Conservation (phyloP, 371 early-diverging fungal species). For the Mortierella sp. region DNA sequence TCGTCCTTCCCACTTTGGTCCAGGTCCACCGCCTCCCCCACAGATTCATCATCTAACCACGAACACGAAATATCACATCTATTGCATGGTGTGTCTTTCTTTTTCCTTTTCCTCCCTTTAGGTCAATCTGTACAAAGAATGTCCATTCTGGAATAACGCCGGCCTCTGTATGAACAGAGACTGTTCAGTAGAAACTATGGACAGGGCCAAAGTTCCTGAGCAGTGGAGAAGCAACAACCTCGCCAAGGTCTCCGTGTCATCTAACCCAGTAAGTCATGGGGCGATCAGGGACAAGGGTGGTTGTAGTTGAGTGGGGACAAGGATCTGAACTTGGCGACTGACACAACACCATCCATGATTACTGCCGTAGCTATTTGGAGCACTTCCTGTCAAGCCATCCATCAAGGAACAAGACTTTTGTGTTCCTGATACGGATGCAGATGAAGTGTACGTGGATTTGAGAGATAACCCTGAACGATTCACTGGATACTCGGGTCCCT, state of each 20-base stretch:
- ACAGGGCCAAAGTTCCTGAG: slow-evolving; percentile 67
- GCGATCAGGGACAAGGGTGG: neutral
- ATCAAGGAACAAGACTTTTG: slow-evolving; percentile 55
- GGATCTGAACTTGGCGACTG: too few species aligned
- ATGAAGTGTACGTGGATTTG: slow-evolving; percentile 90
- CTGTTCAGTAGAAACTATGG: slow-evolving; percentile 87
- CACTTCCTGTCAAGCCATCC: slow-evolving; percentile 10
- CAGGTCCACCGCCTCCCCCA: too few species aligned
- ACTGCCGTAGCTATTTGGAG: slow-evolving; percentile 35
- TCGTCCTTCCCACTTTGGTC: too few species aligned
- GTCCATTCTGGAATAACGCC: slow-evolving; percentile 92
- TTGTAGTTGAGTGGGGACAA: too few species aligned
- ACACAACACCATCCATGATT: too few species aligned
- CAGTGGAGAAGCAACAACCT: slow-evolving; percentile 33
- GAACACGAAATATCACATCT: too few species aligned
- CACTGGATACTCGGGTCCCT: slow-evolving; percentile 94
- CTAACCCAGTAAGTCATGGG: slow-evolving; percentile 18
- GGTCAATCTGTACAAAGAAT: slow-evolving; percentile 91
- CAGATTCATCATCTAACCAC: too few species aligned
- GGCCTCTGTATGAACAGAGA: slow-evolving; percentile 85
- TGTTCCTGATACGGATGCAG: slow-evolving; percentile 46
- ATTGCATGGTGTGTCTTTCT: too few species aligned
- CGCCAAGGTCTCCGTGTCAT: slow-evolving; percentile 38
- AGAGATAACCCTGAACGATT: slow-evolving; percentile 94
- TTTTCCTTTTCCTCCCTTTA: slow-evolving; percentile 46